Conservation (phyloP, 2,329 filamentous ascomycete genomes). For the Taxawa tesnikishii region DNA sequence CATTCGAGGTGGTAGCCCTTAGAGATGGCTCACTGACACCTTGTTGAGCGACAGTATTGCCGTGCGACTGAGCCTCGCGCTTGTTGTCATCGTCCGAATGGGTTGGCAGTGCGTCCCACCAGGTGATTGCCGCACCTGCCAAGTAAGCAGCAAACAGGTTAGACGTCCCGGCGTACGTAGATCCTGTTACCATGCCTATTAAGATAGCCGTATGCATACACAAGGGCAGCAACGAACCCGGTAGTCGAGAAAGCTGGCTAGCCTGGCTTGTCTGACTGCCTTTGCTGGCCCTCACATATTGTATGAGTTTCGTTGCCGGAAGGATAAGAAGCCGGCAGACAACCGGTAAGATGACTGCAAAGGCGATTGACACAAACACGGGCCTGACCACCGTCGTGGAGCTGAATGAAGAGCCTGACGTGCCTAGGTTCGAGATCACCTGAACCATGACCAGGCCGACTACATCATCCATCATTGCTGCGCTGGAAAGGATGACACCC, state of each 20-base stretch:
- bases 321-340: constrained; percentile 32
- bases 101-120: constrained; percentile 37
- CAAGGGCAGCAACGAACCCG: constrained; percentile 24
- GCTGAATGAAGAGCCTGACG: constrained; percentile 18
- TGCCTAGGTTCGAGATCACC: constrained; percentile 56
- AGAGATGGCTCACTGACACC: too few relatives aligned
- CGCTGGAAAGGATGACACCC: constrained; percentile 53
- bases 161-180: constrained; percentile 50
- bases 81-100: too few relatives aligned
- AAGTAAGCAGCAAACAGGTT: constrained; percentile 50
- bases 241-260: constrained; percentile 1
- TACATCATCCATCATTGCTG: constrained; percentile 75
- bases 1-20: not conserved
- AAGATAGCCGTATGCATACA: constrained; percentile 42
- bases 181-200: constrained; percentile 35
- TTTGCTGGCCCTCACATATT: not conserved
- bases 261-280: too few relatives aligned
- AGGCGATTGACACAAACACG: constrained; percentile 38
- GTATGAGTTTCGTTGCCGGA: constrained; percentile 30
- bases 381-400: constrained; percentile 36
- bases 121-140: constrained; percentile 44
- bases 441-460: constrained; percentile 67
- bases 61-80: too few relatives aligned
- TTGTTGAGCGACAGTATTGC: too few relatives aligned
- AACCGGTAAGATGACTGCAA: constrained; percentile 37